Percentiles rank a stretch among this genome's conserved stretches.
Evolutionary conservation across 2,329 filamentous ascomycete genomes (phyloP).

Genomic region (Shiraia bambusicola): DNA sequence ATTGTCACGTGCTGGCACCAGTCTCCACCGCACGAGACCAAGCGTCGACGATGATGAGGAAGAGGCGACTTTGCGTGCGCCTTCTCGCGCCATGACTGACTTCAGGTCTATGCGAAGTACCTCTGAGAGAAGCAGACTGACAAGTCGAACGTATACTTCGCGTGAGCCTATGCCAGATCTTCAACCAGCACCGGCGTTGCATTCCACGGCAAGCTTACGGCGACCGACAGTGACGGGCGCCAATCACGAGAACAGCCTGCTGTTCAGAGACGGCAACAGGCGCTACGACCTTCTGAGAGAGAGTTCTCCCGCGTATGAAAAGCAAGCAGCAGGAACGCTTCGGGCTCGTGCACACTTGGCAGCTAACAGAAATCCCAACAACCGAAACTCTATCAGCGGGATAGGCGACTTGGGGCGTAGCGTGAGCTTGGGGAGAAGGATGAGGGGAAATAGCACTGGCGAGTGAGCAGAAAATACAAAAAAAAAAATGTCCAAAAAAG

Average conservation of each 20-base stretch:
- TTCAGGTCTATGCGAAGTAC: slow-evolving; percentile 37
- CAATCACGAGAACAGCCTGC: slow-evolving; percentile 28
- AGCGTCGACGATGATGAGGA: slow-evolving; percentile 39
- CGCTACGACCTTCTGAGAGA: slow-evolving; percentile 34
- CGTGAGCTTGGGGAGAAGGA: slow-evolving; percentile 31
- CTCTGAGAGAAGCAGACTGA: slow-evolving; percentile 22
- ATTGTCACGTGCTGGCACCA: slow-evolving; percentile 42
- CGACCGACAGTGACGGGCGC: slow-evolving; percentile 31
- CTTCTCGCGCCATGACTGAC: slow-evolving; percentile 54
- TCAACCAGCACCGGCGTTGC: slow-evolving; percentile 34
- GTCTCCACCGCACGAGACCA: slow-evolving; percentile 40
- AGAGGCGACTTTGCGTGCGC: slow-evolving; percentile 46
- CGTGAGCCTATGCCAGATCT: slow-evolving; percentile 42
- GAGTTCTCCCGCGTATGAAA: slow-evolving; percentile 36
- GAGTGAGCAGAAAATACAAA: slow-evolving; percentile 31
- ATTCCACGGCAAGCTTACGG: slow-evolving; percentile 30
- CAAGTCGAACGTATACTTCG: slow-evolving; percentile 39
- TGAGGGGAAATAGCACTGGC: slow-evolving; percentile 33
- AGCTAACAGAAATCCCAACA: slow-evolving; percentile 27
- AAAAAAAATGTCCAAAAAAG: slow-evolving; percentile 5
- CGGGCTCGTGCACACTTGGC: slow-evolving; percentile 29
- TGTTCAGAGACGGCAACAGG: slow-evolving; percentile 29
- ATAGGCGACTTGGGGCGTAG: slow-evolving; percentile 30
- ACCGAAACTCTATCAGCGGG: slow-evolving; percentile 33
- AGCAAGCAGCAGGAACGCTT: slow-evolving; percentile 24